A percentile compares a stretch with the other conserved stretches of the same genome.
phyloP scores from a whole-genome alignment of 306 rosid species.

The peach (Prunus persica) region DNA sequence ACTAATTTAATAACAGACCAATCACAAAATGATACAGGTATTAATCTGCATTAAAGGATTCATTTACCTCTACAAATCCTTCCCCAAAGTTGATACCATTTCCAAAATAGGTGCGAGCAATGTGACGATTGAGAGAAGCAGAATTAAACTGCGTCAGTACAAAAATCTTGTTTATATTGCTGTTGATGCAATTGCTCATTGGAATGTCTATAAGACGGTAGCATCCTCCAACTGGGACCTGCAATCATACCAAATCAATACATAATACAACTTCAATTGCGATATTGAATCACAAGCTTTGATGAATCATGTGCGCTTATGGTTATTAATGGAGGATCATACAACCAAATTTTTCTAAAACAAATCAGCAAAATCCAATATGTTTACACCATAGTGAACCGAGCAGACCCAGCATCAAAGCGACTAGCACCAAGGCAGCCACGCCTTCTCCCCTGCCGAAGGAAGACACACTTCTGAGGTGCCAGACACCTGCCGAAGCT shows the following conservation, averaged over 20 bases:
- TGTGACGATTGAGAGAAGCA: constrained; percentile 45
- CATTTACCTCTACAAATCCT: constrained; percentile 48
- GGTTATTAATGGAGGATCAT: background rate
- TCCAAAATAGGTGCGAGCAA: constrained; percentile 48
- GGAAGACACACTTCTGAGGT: too few species aligned
- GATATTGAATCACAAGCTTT: background rate
- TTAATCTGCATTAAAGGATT: background rate
- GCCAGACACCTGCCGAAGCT: too few species aligned
- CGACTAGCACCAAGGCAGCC: too few species aligned
- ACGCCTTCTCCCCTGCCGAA: too few species aligned
- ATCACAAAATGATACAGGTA: background rate
- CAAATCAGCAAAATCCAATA: background rate
- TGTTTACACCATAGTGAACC: too few species aligned
- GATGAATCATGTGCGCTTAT: background rate
- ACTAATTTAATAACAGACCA: background rate
- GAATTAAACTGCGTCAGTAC: constrained; percentile 53
- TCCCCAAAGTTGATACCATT: constrained; percentile 48
- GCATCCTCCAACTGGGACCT: constrained; percentile 59
- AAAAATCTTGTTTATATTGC: constrained; percentile 46
- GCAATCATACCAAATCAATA: constrained; percentile 11
- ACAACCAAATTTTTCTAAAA: background rate
- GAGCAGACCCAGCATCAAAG: too few species aligned
- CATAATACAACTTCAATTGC: background rate
- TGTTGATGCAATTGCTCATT: constrained; percentile 51
- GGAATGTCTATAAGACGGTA: constrained; percentile 52